Evolutionary conservation across 345 rosid species (phyloP).

Genomic region (Lagerstroemia speciosa): DNA sequence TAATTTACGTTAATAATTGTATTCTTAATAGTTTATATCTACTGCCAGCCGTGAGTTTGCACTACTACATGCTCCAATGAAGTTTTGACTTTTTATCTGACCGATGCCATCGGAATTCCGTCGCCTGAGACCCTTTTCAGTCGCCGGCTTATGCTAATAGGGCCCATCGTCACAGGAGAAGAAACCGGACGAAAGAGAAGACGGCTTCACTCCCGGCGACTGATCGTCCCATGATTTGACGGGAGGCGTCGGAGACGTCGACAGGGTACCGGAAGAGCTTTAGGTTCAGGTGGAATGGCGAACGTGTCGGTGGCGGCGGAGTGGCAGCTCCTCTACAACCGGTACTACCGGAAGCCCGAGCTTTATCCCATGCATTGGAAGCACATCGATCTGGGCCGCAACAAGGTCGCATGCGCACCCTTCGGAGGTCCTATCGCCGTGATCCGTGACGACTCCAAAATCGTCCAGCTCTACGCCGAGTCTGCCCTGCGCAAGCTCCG

Average conservation of each 20-base stretch:
- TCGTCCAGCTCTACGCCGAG: constrained; percentile 90
- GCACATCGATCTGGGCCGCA: constrained; percentile 71
- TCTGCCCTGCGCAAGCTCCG: constrained; percentile 96
- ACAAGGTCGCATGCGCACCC: constrained; percentile 91
- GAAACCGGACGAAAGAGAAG: not conserved
- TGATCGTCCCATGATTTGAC: not conserved
- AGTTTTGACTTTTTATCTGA: not conserved
- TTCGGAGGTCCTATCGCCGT: constrained; percentile 91
- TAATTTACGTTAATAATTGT: too few species aligned
- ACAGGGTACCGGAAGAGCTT: not conserved
- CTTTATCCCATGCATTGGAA: constrained; percentile 84
- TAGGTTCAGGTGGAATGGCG: constrained; percentile 36
- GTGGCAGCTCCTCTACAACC: constrained; percentile 83
- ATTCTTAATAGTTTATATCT: too few species aligned
- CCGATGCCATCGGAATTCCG: not conserved
- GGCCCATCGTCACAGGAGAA: not conserved
- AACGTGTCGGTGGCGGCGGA: constrained; percentile 93
- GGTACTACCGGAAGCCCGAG: constrained; percentile 88
- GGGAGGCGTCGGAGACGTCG: not conserved
- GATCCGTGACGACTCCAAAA: constrained; percentile 96
- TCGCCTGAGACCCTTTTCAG: not conserved
- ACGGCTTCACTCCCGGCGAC: not conserved
- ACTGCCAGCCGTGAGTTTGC: too few species aligned
- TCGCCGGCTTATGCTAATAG: not conserved
- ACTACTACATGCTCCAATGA: too few species aligned